Conservation (phyloP, 768 basidiomycete genomes). For the Tulasnella sp. region DNA sequence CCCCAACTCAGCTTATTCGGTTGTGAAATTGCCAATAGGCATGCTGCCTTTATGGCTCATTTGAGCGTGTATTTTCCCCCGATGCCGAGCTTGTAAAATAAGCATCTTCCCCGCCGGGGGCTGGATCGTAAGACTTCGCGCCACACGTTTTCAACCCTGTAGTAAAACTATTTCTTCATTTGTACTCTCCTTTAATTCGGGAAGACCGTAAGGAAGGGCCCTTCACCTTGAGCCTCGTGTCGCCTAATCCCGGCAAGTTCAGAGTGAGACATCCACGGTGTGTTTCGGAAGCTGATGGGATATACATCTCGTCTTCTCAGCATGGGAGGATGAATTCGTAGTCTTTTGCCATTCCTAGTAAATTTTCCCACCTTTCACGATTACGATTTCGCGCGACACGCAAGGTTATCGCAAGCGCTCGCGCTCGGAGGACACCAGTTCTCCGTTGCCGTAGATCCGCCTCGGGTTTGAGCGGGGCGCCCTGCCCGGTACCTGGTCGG, state of each 20-base stretch:
- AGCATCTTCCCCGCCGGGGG: neutral
- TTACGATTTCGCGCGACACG: neutral
- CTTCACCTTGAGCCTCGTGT: slow-evolving; percentile 2
- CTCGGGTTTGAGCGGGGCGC: neutral
- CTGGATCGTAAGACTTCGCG: neutral
- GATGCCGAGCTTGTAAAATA: neutral
- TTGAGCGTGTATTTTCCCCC: neutral
- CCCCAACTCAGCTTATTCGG: slow-evolving; percentile 1
- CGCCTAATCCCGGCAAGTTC: neutral
- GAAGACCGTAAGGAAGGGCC: slow-evolving; percentile 1
- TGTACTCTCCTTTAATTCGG: slow-evolving; percentile 7
- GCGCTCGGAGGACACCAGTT: neutral
- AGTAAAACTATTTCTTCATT: neutral
- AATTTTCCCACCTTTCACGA: neutral
- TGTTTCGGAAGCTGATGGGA: slow-evolving; percentile 6
- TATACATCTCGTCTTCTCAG: neutral
- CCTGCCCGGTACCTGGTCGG: neutral
- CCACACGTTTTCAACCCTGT: neutral
- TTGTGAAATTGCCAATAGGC: neutral
- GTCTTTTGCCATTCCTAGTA: neutral
- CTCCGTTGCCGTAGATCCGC: neutral
- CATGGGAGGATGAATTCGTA: neutral
- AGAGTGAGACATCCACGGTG: slow-evolving; percentile 9
- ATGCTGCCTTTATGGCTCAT: neutral
- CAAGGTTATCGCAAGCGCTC: neutral